Base-by-base conservation (phyloP, 2,329 filamentous ascomycete genomes). In the Fusarium torreyae region DNA sequence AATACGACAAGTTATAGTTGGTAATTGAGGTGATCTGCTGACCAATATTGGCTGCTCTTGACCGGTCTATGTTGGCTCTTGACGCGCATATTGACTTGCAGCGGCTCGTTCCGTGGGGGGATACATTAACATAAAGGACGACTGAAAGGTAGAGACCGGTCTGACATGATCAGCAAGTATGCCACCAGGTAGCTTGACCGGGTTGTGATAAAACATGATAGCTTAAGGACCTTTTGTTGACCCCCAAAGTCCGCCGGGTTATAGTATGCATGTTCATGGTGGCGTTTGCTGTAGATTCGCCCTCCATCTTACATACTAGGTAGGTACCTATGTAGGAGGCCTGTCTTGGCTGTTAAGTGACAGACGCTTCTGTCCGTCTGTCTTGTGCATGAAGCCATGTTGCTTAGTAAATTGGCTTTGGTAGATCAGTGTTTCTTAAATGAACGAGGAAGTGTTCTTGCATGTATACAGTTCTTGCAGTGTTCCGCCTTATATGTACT, bases 41-140 rank as follows among this genome's bases (percentile, higher is more conserved):
- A 28, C 20, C 38, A 57, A 53, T 33, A 17, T 33, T 58, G 17
- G n/a, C 18, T 31, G 28, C 26, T 24, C 24, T 13, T 45, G 51
- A 15, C 24, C 15, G 17, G 33, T 43, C 11, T 14, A 17, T 14
- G 36, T 40, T 62, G 51, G 44, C 38, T 33, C 31, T 49, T 43
- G 5, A n/a, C n/a, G 33, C 22, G 39, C 40, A 57, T 39, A 44
- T 54, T 39, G 44, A 33, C 39, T 55, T 34, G 52, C 50, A 56
- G 50, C 59, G 60, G 63, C 56, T 57, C 57, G 54, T 57, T 44
- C 49, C 53, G 57, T 36, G 26, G 14, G 38, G 20, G 31, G 42
- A 39, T n/a, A 33, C 45, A 52, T 48, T 7, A 33, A 40, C 44
- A 52, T 56, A 68, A 66, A 52, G 56, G 49, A 42, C 18, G 33